A percentile compares a stretch with the other conserved stretches of the same genome.
Evolutionary conservation across 2,329 filamentous ascomycete genomes (phyloP).

Genomic region (Ceratocystiopsis sp.): DNA sequence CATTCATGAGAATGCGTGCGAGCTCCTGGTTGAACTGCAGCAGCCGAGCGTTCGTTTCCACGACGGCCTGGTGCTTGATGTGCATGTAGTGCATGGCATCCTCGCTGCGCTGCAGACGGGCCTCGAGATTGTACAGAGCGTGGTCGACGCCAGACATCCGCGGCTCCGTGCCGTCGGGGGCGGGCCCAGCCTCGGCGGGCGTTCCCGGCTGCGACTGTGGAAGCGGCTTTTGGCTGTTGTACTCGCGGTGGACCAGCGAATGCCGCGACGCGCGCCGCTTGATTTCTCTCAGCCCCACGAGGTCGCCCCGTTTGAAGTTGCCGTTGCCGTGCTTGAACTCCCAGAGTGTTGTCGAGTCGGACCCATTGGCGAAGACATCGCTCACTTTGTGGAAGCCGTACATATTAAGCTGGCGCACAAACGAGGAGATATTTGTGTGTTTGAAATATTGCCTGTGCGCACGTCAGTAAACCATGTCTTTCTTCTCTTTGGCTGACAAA

Average conservation of each 20-base stretch:
- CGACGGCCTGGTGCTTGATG: slow-evolving; percentile 62
- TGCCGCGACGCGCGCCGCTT: slow-evolving; percentile 88
- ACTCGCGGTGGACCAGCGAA: slow-evolving; percentile 83
- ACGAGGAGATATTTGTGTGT: slow-evolving; percentile 97
- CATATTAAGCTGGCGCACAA: slow-evolving; percentile 97
- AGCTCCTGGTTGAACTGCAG: slow-evolving; percentile 72
- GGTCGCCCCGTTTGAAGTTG: slow-evolving; percentile 88
- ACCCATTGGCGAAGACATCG: slow-evolving; percentile 93
- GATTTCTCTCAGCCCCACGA: slow-evolving; percentile 83
- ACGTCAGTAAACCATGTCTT: background rate
- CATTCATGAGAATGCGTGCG: slow-evolving; percentile 52
- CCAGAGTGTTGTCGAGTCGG: slow-evolving; percentile 87
- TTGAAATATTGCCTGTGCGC: slow-evolving; percentile 83
- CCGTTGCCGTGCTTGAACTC: slow-evolving; percentile 98
- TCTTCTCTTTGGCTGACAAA: slow-evolving; percentile 6
- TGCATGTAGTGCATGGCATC: slow-evolving; percentile 67
- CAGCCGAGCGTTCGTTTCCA: slow-evolving; percentile 59
- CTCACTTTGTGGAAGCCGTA: slow-evolving; percentile 99
- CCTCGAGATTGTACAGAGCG: slow-evolving; percentile 61
- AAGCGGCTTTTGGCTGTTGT: slow-evolving; percentile 58
- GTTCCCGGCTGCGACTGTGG: slow-evolving; percentile 64
- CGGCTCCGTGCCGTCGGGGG: slow-evolving; percentile 59
- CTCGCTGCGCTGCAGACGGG: slow-evolving; percentile 63
- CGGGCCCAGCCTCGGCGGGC: slow-evolving; percentile 64
- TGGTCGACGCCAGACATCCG: slow-evolving; percentile 65